Base-by-base conservation (phyloP, 2,329 filamentous ascomycete species). In the Microcyclospora pomicola region DNA sequence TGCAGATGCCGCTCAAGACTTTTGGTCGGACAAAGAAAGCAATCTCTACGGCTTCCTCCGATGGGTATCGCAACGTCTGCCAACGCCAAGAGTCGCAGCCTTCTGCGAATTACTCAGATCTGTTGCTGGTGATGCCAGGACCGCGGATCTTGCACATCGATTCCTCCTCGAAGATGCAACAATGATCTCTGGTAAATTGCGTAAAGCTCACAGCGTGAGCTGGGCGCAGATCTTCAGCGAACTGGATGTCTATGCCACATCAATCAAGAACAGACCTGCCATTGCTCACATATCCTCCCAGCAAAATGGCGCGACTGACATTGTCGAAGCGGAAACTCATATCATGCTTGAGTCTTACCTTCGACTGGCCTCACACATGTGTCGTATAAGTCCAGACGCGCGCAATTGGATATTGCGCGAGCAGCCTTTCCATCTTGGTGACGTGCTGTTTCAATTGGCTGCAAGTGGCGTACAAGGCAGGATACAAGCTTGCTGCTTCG, bases 291-390 rank as follows among this genome's bases (percentile, higher is more conserved):
- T 73, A 33, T 66, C 73, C 35, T 54, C 54, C n/a, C 61, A 60
- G 30, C 62, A 63, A 39, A 48, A 53, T 33, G 50, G 42, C 15
- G 33, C 28, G 13, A 30, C 34, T 3, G 43, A 51, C 12, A 41
- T 42, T 28, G 77, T 84, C 42, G 86, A 93, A 19, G 83, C 86
- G 3, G 92, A 98, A 59, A 92, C 84, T 31, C 79, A 81, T n/a
- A 82, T 94, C 62, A 95, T 98, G 84, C 69, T 98, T 19, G 86
- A 95, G 55, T 88, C 85, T 49, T 96, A 96, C 56, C 69, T 98
- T 37, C 77, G 88, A 24, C 71, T 98, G 5, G 82, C 94, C 50
- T 76, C 84, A 3, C 85, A 92, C 58, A 67, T 98, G 9, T 79
- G 80, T 44, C 69, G 72, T 15, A 77, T 88, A 54, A 94, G 84